Conservation (phyloP, 176 grass and related monocot species). For the Dendrocalamus sinicus region DNA sequence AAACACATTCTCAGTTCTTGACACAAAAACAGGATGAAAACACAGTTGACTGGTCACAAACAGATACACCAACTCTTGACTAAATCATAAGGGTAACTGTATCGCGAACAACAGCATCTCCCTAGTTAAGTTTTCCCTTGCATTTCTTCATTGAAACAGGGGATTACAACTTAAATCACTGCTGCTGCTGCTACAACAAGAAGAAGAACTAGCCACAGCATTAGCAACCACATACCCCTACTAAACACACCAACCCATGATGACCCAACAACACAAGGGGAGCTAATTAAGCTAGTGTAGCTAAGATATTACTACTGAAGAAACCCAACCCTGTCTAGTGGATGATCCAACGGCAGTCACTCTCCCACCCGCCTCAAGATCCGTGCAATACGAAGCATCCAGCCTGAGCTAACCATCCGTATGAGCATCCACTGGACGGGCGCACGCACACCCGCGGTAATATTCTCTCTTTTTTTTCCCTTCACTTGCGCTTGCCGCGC, state of each 20-base stretch:
- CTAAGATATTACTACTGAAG: not conserved
- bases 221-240: not conserved
- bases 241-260: conserved; percentile 19
- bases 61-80: not conserved
- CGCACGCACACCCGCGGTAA: not conserved
- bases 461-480: not conserved
- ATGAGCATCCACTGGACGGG: conserved; percentile 65
- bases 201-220: conserved; percentile 2
- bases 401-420: conserved; percentile 49
- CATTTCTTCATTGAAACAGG: conserved; percentile 42
- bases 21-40: not conserved
- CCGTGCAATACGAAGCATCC: too few relatives aligned
- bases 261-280: conserved; percentile 13
- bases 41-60: not conserved
- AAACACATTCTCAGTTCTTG: not conserved
- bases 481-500: conserved; percentile 59
- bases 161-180: conserved; percentile 15
- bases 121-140: not conserved
- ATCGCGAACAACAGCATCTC: not conserved
- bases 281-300: conserved; percentile 8
- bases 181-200: not conserved
- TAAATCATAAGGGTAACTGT: not conserved
- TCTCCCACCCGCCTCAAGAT: conserved; percentile 19
- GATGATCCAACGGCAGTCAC: conserved; percentile 70
- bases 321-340: conserved; percentile 45